A percentile compares a stretch with the other conserved stretches of the same genome.
These are phyloP conservation scores for Calonectria hawksworthii DNA, from an alignment of 2,329 filamentous ascomycete genomes.

Conservation along the genomic window DNA sequence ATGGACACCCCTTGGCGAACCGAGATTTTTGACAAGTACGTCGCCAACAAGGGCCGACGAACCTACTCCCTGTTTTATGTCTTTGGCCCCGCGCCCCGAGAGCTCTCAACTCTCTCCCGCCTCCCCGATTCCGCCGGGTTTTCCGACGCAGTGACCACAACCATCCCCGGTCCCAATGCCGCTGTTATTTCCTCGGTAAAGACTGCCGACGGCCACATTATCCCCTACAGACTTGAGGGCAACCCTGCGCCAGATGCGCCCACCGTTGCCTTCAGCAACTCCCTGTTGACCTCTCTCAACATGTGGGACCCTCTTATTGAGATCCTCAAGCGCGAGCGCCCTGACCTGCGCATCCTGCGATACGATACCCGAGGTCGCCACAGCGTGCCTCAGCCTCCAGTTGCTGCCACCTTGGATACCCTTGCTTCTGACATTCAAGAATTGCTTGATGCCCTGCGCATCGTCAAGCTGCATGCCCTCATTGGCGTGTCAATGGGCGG, in stretches of 20 bases:
- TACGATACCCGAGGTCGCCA: slow-evolving; percentile 83
- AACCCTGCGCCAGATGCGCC: slow-evolving; percentile 76
- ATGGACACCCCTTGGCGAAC: slow-evolving; percentile 73
- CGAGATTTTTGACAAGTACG: slow-evolving; percentile 70
- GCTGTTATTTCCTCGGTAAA: slow-evolving; percentile 78
- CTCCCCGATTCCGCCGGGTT: slow-evolving; percentile 65
- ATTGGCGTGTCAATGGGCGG: slow-evolving; percentile 88
- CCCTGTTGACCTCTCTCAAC: slow-evolving; percentile 80
- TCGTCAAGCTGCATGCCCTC: slow-evolving; percentile 74
- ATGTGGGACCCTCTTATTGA: slow-evolving; percentile 86
- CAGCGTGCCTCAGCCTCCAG: slow-evolving; percentile 60
- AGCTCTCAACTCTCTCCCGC: slow-evolving; percentile 70
- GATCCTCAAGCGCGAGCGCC: slow-evolving; percentile 70
- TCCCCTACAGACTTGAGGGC: slow-evolving; percentile 84
- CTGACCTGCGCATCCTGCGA: slow-evolving; percentile 79
- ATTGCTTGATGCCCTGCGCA: slow-evolving; percentile 78
- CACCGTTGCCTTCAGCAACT: slow-evolving; percentile 83
- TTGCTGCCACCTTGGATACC: slow-evolving; percentile 71
- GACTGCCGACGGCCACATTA: slow-evolving; percentile 74
- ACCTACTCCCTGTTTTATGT: slow-evolving; percentile 82
- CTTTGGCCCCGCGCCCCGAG: slow-evolving; percentile 81
- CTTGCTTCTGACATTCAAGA: slow-evolving; percentile 77
- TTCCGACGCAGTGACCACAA: slow-evolving; percentile 68
- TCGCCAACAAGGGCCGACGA: slow-evolving; percentile 69
- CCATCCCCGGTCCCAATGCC: slow-evolving; percentile 64